Base-by-base conservation (phyloP, 352 stramenopile genomes). In the Phytophthora europaea region DNA sequence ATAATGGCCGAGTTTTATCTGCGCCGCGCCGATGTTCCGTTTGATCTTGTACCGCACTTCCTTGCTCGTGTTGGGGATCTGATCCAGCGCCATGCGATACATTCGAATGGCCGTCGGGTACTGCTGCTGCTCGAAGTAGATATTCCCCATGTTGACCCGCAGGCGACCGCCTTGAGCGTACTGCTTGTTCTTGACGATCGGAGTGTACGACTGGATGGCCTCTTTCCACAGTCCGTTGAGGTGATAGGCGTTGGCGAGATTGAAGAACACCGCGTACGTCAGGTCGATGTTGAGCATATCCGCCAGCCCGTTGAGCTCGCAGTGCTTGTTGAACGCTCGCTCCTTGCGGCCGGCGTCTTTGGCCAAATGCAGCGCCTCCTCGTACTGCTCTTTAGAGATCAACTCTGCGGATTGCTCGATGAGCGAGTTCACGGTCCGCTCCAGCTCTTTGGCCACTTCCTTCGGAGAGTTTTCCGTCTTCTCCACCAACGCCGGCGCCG, bases 111-210 rank as follows among this genome's bases (percentile, higher is more conserved):
- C 97, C 36, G 98, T 93, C 13, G 92, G 83, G 72, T 91, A 99
- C 68, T 98, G 88, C 76, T 98, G 84, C 81, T 99, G 94, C 57
- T 97, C 86, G 72, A 97, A 99, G 88, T 99, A 98, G 52, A 99
- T 97, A 74, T 99, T 99, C 26, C 97, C 97, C 93, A 99, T 99
- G 76, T 99, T 99, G 7, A 99, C 94, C 18, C 97, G 89, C 45
- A 99, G 78, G 9, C 97, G 83, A 1, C 96, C 89, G 34, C 85
- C 89, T 73, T 98, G 92, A 6, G 89, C 78, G 79, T 98, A 98
- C 72, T 98, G 92, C 61, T 99, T 98, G 81, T 99, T 98, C 79
- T 99, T 99, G 57, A 98, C 92, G 47, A 99, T 97, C 4, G 93
- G 85, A 9, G 91, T 94, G 75, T 99, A 99, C 63, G 87, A 95